phyloP scores from a whole-genome alignment of 1,284 basidiomycete genomes.

The Polyporus tsugae region DNA sequence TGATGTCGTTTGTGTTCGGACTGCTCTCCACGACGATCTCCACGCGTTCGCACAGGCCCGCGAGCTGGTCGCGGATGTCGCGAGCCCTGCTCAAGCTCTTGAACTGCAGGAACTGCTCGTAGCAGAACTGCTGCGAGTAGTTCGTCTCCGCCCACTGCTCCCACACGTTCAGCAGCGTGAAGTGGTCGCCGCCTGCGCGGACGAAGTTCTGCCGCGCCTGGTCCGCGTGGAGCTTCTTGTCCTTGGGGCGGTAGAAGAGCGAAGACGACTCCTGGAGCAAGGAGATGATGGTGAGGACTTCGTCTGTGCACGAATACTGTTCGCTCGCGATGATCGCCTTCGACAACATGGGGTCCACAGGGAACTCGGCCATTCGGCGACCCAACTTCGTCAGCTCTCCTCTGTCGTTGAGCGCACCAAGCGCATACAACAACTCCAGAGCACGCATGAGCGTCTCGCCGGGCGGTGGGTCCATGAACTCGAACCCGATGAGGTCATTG shows the following conservation, averaged over 20 bases:
- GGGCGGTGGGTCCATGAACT: slow-evolving; percentile 99
- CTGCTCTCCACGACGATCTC: slow-evolving; percentile 91
- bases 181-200: slow-evolving; percentile 96
- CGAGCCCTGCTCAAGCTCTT: slow-evolving; percentile 94
- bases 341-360: slow-evolving; percentile 97
- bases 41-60: slow-evolving; percentile 94
- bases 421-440: slow-evolving; percentile 92
- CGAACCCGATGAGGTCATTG: slow-evolving; percentile 97
- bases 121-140: slow-evolving; percentile 94
- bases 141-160: slow-evolving; percentile 98
- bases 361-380: slow-evolving; percentile 98
- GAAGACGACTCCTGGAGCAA: slow-evolving; percentile 98
- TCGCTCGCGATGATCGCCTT: slow-evolving; percentile 98
- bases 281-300: slow-evolving; percentile 95
- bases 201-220: slow-evolving; percentile 97
- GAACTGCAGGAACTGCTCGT: slow-evolving; percentile 97
- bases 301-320: slow-evolving; percentile 94
- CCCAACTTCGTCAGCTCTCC: slow-evolving; percentile 97
- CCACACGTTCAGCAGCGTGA: slow-evolving; percentile 97
- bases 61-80: slow-evolving; percentile 96
- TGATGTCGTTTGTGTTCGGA: slow-evolving; percentile 91
- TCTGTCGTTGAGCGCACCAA: slow-evolving; percentile 95
- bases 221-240: slow-evolving; percentile 95
- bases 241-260: slow-evolving; percentile 96
- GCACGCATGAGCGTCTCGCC: slow-evolving; percentile 98